Percentiles rank a stretch among this genome's conserved stretches.
Conservation (phyloP, 179 eudicot species). For the Silene noctiflora region DNA sequence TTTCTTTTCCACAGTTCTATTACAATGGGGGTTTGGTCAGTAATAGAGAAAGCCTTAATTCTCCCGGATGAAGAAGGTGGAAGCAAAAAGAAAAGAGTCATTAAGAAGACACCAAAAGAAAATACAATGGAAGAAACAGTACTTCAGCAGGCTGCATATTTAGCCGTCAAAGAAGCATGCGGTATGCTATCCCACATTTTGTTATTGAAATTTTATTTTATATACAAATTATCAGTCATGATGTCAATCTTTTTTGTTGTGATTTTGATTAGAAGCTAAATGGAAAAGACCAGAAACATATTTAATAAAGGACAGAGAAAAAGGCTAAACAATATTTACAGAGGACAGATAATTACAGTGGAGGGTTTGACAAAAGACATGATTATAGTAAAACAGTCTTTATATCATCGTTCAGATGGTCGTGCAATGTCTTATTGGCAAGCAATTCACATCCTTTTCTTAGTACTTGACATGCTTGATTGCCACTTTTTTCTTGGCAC, state of each 20-base stretch:
- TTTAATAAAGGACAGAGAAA: not conserved
- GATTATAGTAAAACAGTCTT: not conserved
- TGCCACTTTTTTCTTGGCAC: too few relatives aligned
- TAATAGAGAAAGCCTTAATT: constrained; percentile 55
- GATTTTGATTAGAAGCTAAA: not conserved
- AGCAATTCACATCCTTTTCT: too few relatives aligned
- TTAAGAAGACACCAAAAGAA: constrained; percentile 35
- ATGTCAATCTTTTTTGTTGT: not conserved
- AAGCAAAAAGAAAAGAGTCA: constrained; percentile 34
- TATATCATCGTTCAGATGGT: not conserved
- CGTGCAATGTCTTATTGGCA: too few relatives aligned
- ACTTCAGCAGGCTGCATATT: constrained; percentile 49
- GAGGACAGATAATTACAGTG: not conserved
- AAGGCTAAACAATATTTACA: not conserved
- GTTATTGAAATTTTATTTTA: not conserved
- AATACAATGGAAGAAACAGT: constrained; percentile 31
- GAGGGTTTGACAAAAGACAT: too few relatives aligned
- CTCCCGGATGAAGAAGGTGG: constrained; percentile 28
- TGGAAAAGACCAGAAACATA: not conserved
- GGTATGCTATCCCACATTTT: constrained; percentile 38
- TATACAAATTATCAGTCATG: too few relatives aligned
- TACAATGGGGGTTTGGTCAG: constrained; percentile 79
- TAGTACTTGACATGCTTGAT: too few relatives aligned
- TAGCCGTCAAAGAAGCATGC: constrained; percentile 57
- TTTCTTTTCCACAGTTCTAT: constrained; percentile 48